A percentile compares a stretch with the other conserved stretches of the same genome.
Evolutionary conservation across 768 basidiomycete genomes (phyloP).

Genomic region (Phaeotremella skinneri): DNA sequence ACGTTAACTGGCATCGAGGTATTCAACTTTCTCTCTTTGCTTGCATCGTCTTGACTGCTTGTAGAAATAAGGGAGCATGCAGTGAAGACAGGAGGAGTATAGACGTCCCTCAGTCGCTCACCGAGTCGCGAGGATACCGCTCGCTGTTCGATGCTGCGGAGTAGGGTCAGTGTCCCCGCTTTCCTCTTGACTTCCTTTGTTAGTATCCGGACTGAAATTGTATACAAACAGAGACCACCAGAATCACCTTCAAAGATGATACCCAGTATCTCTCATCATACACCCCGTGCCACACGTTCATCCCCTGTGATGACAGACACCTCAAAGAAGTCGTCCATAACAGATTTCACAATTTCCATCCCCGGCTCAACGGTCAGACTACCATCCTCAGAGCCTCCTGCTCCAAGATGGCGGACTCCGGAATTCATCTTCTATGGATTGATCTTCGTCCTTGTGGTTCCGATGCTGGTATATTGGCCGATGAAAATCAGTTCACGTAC

Average conservation of each 20-base stretch:
- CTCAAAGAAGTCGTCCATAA: not conserved
- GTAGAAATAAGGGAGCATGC: too few relatives aligned
- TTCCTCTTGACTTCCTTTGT: not conserved
- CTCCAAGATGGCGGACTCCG: slow-evolving; percentile 69
- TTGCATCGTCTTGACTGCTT: too few relatives aligned
- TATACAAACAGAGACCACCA: too few relatives aligned
- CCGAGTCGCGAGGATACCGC: too few relatives aligned
- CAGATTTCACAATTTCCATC: slow-evolving; percentile 16
- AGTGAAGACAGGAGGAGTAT: too few relatives aligned
- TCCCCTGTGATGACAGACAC: not conserved
- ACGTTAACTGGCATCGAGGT: too few relatives aligned
- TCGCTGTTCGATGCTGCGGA: not conserved
- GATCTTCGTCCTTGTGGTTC: slow-evolving; percentile 62
- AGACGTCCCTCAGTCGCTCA: too few relatives aligned
- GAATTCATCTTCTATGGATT: slow-evolving; percentile 79
- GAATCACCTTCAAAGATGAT: not conserved
- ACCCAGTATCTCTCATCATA: not conserved
- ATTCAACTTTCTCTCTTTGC: too few relatives aligned
- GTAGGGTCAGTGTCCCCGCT: not conserved
- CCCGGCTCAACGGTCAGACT: slow-evolving; percentile 6
- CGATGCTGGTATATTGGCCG: slow-evolving; percentile 74
- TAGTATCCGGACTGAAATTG: too few relatives aligned
- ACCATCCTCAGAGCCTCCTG: slow-evolving; percentile 4
- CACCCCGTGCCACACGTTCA: not conserved
- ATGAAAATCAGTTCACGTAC: slow-evolving; percentile 69